Evolutionary conservation across 164 flowering plant genomes (phyloP).

Genomic region (Nelumbo lutea): DNA sequence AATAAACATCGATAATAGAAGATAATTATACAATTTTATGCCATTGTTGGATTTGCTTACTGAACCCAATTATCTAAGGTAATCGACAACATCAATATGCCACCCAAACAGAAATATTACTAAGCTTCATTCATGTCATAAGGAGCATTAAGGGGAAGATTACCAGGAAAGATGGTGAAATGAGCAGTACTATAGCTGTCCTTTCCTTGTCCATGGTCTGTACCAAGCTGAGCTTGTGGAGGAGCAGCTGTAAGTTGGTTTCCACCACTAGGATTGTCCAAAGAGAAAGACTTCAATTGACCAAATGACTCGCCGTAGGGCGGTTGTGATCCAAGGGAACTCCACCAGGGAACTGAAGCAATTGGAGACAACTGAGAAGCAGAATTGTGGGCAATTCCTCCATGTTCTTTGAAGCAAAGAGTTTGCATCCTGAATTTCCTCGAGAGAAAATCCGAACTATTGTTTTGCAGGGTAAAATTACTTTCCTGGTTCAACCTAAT

Average conservation of each 20-base stretch:
- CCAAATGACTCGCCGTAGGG: slow-evolving; percentile 23
- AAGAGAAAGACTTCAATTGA: slow-evolving; percentile 20
- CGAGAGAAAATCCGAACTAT: not conserved
- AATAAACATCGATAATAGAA: not conserved
- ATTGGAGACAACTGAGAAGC: slow-evolving; percentile 30
- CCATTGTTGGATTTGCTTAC: not conserved
- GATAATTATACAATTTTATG: too few relatives aligned
- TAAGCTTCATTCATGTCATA: not conserved
- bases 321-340: slow-evolving; percentile 28
- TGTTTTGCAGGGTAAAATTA: not conserved
- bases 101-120: not conserved
- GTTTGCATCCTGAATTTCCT: slow-evolving; percentile 21
- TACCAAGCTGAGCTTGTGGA: slow-evolving; percentile 10
- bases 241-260: slow-evolving; percentile 17
- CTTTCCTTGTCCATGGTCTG: slow-evolving; percentile 17
- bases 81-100: not conserved
- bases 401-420: slow-evolving; percentile 33
- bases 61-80: not conserved
- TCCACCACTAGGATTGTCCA: slow-evolving; percentile 15
- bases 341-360: slow-evolving; percentile 36
- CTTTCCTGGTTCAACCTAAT: not conserved
- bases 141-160: not conserved
- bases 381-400: slow-evolving; percentile 26
- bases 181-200: slow-evolving; percentile 17
- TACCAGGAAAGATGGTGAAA: slow-evolving; percentile 44